phyloP scores from a whole-genome alignment of 2,329 filamentous ascomycete genomes.

The Helminthosporium solani region DNA sequence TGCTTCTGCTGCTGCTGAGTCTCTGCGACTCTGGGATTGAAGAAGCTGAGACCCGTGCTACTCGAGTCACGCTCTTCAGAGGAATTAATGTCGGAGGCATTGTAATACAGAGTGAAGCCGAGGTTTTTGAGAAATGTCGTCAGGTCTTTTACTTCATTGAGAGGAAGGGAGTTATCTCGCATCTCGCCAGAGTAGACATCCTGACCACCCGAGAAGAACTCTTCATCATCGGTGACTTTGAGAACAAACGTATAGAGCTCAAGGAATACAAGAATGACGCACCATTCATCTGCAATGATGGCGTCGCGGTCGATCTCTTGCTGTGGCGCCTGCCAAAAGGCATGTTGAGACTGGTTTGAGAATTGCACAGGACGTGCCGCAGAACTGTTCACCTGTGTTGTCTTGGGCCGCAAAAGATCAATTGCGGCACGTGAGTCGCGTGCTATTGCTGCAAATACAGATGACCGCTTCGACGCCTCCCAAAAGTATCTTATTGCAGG shows the following conservation, averaged over 20 bases:
- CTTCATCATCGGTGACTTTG: slow-evolving; percentile 92
- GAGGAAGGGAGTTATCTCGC: slow-evolving; percentile 65
- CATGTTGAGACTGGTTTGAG: slow-evolving; percentile 19
- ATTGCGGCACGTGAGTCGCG: slow-evolving; percentile 60
- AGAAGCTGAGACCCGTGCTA: slow-evolving; percentile 49
- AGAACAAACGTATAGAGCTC: slow-evolving; percentile 93
- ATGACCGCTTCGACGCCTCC: slow-evolving; percentile 62
- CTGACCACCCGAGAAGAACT: slow-evolving; percentile 70
- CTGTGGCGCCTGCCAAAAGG: slow-evolving; percentile 37
- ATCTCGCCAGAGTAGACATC: slow-evolving; percentile 25
- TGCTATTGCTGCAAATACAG: slow-evolving; percentile 58
- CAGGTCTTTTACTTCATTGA: slow-evolving; percentile 70
- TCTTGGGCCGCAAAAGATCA: slow-evolving; percentile 52
- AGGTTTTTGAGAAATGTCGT: slow-evolving; percentile 87
- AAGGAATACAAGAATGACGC: slow-evolving; percentile 82
- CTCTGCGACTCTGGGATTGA: slow-evolving; percentile 26
- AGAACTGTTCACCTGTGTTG: slow-evolving; percentile 29
- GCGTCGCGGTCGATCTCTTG: slow-evolving; percentile 35
- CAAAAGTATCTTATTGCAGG: slow-evolving; percentile 82
- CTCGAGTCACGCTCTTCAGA: slow-evolving; percentile 47
- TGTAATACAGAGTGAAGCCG: slow-evolving; percentile 85
- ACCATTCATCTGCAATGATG: slow-evolving; percentile 72
- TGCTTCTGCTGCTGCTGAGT: slow-evolving; percentile 30
- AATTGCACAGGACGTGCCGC: slow-evolving; percentile 5
- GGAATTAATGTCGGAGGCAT: slow-evolving; percentile 64